Percentiles rank a stretch among this genome's conserved stretches.
Evolutionary conservation across 208 protist species (phyloP).

Genomic region (Zelonia costaricensis): DNA sequence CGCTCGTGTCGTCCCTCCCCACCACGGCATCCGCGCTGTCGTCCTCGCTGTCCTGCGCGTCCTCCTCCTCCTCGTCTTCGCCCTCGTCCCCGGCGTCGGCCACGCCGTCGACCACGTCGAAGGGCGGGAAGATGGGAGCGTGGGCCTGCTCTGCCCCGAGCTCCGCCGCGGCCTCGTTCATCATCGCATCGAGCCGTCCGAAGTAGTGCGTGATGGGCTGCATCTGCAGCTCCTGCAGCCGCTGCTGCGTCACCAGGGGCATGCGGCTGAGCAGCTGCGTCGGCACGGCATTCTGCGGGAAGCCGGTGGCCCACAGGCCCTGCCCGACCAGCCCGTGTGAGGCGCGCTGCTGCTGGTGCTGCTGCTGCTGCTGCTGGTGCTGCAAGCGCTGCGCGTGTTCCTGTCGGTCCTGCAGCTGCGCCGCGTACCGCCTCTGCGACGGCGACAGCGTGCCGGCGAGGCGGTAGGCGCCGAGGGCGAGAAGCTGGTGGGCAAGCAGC

Average conservation of each 20-base stretch:
- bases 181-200: neutral
- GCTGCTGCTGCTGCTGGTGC: slow-evolving; percentile 8
- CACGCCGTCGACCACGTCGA: too few relatives aligned
- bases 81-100: neutral
- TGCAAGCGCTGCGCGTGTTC: neutral
- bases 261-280: too few relatives aligned
- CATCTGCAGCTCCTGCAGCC: neutral
- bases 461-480: slow-evolving; percentile 34
- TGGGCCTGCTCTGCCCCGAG: neutral
- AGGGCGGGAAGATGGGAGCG: too few relatives aligned
- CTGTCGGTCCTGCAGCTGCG: slow-evolving; percentile 5
- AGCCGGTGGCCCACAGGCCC: too few relatives aligned
- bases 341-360: too few relatives aligned
- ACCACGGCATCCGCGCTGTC: neutral
- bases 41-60: neutral
- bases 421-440: slow-evolving; percentile 13
- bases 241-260: neutral
- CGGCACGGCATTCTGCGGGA: too few relatives aligned
- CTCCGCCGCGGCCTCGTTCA: neutral
- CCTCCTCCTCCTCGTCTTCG: neutral
- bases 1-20: neutral
- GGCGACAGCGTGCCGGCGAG: slow-evolving; percentile 25
- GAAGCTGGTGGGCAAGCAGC: slow-evolving; percentile 54
- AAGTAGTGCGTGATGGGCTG: neutral
- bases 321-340: too few relatives aligned